Evolutionary conservation across 768 basidiomycete species (phyloP).

Genomic region (Suillus decipiens): DNA sequence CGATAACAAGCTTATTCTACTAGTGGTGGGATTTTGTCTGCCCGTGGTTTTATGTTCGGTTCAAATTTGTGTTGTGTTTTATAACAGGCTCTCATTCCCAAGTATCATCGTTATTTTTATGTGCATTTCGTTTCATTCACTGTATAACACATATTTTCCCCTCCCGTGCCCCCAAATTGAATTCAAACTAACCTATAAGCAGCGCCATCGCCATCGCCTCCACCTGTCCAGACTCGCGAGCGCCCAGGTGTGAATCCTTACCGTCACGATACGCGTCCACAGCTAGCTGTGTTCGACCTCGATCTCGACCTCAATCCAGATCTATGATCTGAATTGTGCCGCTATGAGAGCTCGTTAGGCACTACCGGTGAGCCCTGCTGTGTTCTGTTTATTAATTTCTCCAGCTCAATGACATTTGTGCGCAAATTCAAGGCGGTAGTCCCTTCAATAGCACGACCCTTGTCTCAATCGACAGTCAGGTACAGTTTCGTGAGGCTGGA

Average conservation of each 20-base stretch:
- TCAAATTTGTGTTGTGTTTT: not conserved
- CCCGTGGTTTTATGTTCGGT: not conserved
- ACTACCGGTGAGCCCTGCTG: not conserved
- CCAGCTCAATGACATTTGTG: not conserved
- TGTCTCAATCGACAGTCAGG: not conserved
- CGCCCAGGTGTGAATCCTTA: slow-evolving; percentile 65
- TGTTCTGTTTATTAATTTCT: not conserved
- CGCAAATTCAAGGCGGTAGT: not conserved
- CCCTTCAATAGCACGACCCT: no score
- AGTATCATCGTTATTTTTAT: not conserved
- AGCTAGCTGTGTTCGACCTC: slow-evolving; percentile 70
- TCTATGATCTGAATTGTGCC: slow-evolving; percentile 39
- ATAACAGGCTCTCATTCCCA: not conserved
- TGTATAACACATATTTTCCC: not conserved
- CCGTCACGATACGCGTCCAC: slow-evolving; percentile 64
- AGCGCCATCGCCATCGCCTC: slow-evolving; percentile 68
- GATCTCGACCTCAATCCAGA: slow-evolving; percentile 88
- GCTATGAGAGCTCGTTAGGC: not conserved
- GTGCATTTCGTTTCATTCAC: not conserved
- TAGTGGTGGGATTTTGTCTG: not conserved
- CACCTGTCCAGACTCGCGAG: slow-evolving; percentile 47
- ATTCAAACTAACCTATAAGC: slow-evolving; percentile 13
- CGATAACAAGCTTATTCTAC: slow-evolving; percentile 7
- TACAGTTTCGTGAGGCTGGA: no score
- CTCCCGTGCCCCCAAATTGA: slow-evolving; percentile 11